phyloP scores from a whole-genome alignment of 768 basidiomycete species.

The Boletus rufocinnamomeus region DNA sequence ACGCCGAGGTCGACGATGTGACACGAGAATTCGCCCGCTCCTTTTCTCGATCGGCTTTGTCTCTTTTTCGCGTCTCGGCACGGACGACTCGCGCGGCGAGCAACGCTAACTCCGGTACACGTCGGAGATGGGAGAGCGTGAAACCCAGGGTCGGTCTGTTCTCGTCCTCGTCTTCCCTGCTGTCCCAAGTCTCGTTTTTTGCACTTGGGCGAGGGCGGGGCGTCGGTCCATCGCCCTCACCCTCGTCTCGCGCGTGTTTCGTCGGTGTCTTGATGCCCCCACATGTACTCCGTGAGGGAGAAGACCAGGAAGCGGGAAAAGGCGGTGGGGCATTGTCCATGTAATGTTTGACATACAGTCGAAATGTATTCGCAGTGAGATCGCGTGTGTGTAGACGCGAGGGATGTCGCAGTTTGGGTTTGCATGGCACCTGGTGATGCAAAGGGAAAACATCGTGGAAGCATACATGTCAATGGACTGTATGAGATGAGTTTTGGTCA shows the following conservation, averaged over 20 bases:
- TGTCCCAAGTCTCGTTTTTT: not conserved
- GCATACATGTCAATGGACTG: not conserved
- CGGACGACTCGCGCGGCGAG: slow-evolving; percentile 66
- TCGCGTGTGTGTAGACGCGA: slow-evolving; percentile 65
- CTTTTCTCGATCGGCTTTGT: slow-evolving; percentile 48
- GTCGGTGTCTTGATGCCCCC: slow-evolving; percentile 32
- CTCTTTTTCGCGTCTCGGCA: slow-evolving; percentile 58
- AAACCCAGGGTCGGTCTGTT: slow-evolving; percentile 45
- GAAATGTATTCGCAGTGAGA: slow-evolving; percentile 70
- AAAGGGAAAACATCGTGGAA: not conserved
- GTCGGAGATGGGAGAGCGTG: slow-evolving; percentile 72
- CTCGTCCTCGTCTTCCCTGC: not conserved
- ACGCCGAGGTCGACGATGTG: not conserved
- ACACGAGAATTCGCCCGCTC: slow-evolving; percentile 9
- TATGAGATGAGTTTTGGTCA: not conserved
- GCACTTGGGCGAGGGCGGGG: slow-evolving; percentile 2
- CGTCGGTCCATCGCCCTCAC: slow-evolving; percentile 12
- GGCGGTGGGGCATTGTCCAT: slow-evolving; percentile 56
- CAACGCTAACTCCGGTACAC: slow-evolving; percentile 69
- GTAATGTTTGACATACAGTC: slow-evolving; percentile 76
- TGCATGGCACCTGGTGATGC: slow-evolving; percentile 16
- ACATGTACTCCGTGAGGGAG: slow-evolving; percentile 8
- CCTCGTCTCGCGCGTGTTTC: slow-evolving; percentile 29
- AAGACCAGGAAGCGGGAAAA: not conserved
- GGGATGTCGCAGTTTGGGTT: slow-evolving; percentile 67